phyloP scores from a whole-genome alignment of 139 green algal genomes.

The Chlamydomonas applanata region DNA sequence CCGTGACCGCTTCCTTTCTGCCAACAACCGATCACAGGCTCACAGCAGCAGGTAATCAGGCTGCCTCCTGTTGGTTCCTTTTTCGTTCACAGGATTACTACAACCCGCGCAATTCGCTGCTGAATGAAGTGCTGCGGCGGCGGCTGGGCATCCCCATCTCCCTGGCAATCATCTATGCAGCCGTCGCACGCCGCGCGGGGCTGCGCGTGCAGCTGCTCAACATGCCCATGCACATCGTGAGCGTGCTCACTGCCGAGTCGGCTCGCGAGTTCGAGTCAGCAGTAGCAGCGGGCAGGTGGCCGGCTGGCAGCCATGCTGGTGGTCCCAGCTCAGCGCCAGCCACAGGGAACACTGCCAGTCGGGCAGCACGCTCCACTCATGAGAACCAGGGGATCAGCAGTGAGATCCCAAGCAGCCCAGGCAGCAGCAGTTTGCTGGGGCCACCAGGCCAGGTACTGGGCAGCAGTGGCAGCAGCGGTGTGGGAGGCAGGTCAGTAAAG shows the following conservation, averaged over 20 bases:
- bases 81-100: slow-evolving; percentile 48
- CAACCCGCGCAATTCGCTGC: slow-evolving; percentile 44
- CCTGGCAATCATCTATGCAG: slow-evolving; percentile 49
- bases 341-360: too few relatives aligned
- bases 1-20: too few relatives aligned
- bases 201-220: slow-evolving; percentile 47
- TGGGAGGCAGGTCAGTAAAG: background rate
- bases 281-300: too few relatives aligned
- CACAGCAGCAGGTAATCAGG: slow-evolving; percentile 7
- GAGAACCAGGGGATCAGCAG: too few relatives aligned
- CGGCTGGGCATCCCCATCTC: slow-evolving; percentile 61
- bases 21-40: too few relatives aligned
- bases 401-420: too few relatives aligned
- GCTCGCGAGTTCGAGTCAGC: background rate
- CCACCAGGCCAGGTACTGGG: too few relatives aligned
- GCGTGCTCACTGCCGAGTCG: slow-evolving; percentile 15
- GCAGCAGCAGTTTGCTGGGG: too few relatives aligned
- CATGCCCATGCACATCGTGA: slow-evolving; percentile 59
- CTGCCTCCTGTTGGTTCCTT: slow-evolving; percentile 15
- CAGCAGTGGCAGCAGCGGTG: background rate
- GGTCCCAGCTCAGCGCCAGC: too few relatives aligned
- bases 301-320: background rate
- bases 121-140: background rate
- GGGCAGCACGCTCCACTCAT: too few relatives aligned
- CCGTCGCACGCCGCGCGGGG: slow-evolving; percentile 47